Evolutionary conservation across 2,329 filamentous ascomycete species (phyloP).

Genomic region (Sarocladiaceae sp.): DNA sequence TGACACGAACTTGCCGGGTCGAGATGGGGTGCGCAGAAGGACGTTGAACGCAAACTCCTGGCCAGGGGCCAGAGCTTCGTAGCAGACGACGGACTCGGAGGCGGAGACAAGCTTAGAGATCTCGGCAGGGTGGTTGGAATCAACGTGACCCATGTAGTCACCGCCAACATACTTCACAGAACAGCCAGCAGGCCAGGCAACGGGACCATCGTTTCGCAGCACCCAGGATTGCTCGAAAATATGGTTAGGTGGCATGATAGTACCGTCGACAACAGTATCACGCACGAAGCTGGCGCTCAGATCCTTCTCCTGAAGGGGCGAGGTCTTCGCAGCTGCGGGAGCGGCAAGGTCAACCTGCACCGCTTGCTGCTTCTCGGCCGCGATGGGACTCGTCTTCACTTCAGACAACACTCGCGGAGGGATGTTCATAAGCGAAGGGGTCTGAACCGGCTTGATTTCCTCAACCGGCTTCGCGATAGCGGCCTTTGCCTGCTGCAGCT

Average conservation of each 20-base stretch:
- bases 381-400: too few relatives aligned
- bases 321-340: conserved; percentile 15
- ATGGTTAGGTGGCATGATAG: conserved; percentile 60
- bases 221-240: conserved; percentile 90
- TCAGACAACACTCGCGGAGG: too few relatives aligned
- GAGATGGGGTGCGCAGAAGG: conserved; percentile 70
- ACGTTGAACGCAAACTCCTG: conserved; percentile 78
- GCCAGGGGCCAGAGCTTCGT: conserved; percentile 62
- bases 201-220: conserved; percentile 74
- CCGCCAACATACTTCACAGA: conserved; percentile 87
- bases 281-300: conserved; percentile 60
- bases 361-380: too few relatives aligned
- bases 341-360: too few relatives aligned
- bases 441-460: conserved; percentile 24
- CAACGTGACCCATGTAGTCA: conserved; percentile 92
- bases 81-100: conserved; percentile 74
- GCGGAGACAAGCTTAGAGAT: conserved; percentile 70
- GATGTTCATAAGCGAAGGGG: too few relatives aligned
- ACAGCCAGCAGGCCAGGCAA: conserved; percentile 81
- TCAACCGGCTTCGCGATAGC: conserved; percentile 4
- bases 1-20: conserved; percentile 75
- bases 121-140: conserved; percentile 72
- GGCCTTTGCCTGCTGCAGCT: neutral
- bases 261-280: conserved; percentile 76
- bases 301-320: conserved; percentile 22